These are phyloP conservation scores for Leccinum uliginosum DNA, from an alignment of 768 basidiomycete genomes.

Conservation along the genomic window DNA sequence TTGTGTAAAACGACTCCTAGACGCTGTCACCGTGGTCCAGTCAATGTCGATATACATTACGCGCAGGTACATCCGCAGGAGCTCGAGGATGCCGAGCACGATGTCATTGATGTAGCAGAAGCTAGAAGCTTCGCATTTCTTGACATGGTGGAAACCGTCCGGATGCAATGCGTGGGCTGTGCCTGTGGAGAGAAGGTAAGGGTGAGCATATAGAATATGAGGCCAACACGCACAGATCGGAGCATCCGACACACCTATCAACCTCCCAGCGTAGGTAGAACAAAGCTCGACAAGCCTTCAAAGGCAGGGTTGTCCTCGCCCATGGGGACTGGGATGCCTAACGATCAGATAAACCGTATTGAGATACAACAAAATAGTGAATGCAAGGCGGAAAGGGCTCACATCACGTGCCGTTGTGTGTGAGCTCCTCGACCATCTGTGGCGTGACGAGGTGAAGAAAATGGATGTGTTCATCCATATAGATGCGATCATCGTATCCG, in stretches of 20 bases:
- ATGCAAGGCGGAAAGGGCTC: conserved; percentile 18
- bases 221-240: no score
- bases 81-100: conserved; percentile 89
- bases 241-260: conserved; percentile 60
- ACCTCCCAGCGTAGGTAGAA: conserved; percentile 93
- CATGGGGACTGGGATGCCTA: conserved; percentile 40
- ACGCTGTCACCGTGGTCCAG: conserved; percentile 97
- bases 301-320: conserved; percentile 97
- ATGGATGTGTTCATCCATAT: conserved; percentile 97
- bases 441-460: conserved; percentile 86
- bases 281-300: conserved; percentile 95
- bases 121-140: conserved; percentile 95
- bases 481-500: conserved; percentile 83
- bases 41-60: conserved; percentile 98
- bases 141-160: conserved; percentile 98
- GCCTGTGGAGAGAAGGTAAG: conserved; percentile 38
- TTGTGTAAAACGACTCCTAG: conserved; percentile 97
- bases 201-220: background rate
- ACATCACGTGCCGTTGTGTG: conserved; percentile 85
- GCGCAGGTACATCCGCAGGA: conserved; percentile 78
- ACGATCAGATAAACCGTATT: background rate
- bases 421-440: conserved; percentile 84
- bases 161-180: conserved; percentile 73
- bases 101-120: conserved; percentile 99
- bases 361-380: no score